phyloP scores from a whole-genome alignment of 306 rosid species.

The Rosa persica region DNA sequence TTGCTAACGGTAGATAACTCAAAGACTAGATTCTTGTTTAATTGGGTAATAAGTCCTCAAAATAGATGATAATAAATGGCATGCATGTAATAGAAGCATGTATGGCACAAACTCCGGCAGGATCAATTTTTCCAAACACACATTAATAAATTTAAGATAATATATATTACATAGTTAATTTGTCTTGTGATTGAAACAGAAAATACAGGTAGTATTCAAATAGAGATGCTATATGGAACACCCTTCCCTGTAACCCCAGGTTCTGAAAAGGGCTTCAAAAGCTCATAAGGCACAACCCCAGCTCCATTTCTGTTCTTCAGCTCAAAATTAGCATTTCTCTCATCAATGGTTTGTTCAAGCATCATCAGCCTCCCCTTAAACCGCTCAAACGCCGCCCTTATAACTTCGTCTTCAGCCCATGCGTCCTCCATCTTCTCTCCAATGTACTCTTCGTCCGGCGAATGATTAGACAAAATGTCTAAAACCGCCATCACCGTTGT shows the following conservation, averaged over 20 bases:
- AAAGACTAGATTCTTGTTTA: no score
- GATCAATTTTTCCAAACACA: no score
- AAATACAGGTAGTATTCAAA: slow-evolving; percentile 24
- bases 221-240: slow-evolving; percentile 81
- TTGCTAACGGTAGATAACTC: no score
- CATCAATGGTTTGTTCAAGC: slow-evolving; percentile 55
- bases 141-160: no score
- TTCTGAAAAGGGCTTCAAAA: slow-evolving; percentile 71
- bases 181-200: background rate
- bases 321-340: slow-evolving; percentile 39
- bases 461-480: slow-evolving; percentile 68
- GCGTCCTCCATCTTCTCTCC: slow-evolving; percentile 59
- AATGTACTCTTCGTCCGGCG: slow-evolving; percentile 80
- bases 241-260: slow-evolving; percentile 76
- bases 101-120: no score
- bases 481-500: slow-evolving; percentile 53
- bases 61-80: no score
- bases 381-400: slow-evolving; percentile 57
- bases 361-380: slow-evolving; percentile 48
- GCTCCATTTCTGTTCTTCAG: slow-evolving; percentile 76
- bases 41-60: background rate
- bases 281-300: slow-evolving; percentile 68
- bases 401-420: slow-evolving; percentile 59
- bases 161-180: no score
- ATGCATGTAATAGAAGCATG: no score